Evolutionary conservation across 2,329 filamentous ascomycete genomes (phyloP).

Genomic region (Periconia digitata): DNA sequence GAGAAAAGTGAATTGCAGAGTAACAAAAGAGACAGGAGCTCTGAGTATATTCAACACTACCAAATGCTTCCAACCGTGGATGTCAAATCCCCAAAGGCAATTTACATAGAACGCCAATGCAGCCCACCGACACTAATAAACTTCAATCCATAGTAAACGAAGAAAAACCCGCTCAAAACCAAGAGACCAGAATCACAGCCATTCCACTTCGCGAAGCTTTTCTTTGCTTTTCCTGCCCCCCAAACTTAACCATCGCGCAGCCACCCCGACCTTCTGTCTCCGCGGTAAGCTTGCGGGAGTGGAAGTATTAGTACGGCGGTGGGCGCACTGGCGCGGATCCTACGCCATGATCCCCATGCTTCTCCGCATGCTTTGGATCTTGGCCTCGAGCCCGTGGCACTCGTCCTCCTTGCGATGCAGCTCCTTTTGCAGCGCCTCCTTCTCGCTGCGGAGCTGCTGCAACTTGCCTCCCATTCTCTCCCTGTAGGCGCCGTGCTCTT

Average conservation of each 20-base stretch:
- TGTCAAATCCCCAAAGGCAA: conserved; percentile 11
- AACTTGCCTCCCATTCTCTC: conserved; percentile 41
- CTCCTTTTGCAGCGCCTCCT: conserved; percentile 43
- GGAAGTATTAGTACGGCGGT: background rate
- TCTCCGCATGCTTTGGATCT: conserved; percentile 36
- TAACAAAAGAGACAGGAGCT: conserved; percentile 1
- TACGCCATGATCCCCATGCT: conserved; percentile 16
- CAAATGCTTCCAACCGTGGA: conserved; percentile 3
- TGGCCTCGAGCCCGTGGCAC: conserved; percentile 40
- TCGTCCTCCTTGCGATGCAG: conserved; percentile 45
- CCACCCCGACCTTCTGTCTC: background rate
- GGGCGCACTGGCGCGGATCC: background rate
- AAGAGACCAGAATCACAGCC: conserved; percentile 2
- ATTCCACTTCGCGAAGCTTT: conserved; percentile 11
- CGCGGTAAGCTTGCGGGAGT: background rate
- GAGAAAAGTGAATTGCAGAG: background rate
- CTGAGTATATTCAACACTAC: conserved; percentile 4
- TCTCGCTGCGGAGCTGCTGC: conserved; percentile 44
- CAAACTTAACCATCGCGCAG: conserved; percentile 10
- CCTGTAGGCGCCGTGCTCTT: conserved; percentile 43
- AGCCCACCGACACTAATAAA: background rate
- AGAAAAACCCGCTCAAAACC: background rate
- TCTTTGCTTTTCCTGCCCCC: conserved; percentile 10
- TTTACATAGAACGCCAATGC: conserved; percentile 1
- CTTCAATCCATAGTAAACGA: background rate